Evolutionary conservation across 2,329 filamentous ascomycete genomes (phyloP).

Genomic region (Venturia pyrina): DNA sequence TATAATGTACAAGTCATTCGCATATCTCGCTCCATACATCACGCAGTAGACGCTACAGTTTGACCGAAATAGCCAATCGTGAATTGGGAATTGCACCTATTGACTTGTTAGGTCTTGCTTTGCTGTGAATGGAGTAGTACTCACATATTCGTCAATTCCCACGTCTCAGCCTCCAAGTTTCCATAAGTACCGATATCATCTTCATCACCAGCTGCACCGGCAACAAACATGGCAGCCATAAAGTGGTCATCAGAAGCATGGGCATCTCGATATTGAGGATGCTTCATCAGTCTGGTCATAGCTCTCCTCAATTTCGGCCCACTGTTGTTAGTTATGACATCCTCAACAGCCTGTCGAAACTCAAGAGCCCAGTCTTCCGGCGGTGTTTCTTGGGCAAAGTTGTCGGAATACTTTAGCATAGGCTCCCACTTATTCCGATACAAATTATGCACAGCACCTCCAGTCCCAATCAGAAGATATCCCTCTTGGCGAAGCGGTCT

Average conservation of each 20-base stretch:
- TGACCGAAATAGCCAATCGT: slow-evolving; percentile 36
- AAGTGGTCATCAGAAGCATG: slow-evolving; percentile 64
- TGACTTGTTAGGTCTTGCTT: neutral
- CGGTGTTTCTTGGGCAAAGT: slow-evolving; percentile 49
- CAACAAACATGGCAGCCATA: slow-evolving; percentile 55
- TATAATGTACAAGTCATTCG: neutral
- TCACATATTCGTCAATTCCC: slow-evolving; percentile 56
- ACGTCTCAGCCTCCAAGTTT: slow-evolving; percentile 48
- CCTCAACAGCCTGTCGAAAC: slow-evolving; percentile 55
- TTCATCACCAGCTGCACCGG: slow-evolving; percentile 42
- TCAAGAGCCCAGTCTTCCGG: slow-evolving; percentile 53
- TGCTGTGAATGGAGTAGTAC: neutral
- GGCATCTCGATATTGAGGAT: slow-evolving; percentile 54
- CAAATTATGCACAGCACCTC: slow-evolving; percentile 60
- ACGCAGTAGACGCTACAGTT: neutral
- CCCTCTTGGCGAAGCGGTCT: slow-evolving; percentile 44
- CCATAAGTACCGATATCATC: slow-evolving; percentile 26
- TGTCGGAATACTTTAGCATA: slow-evolving; percentile 54
- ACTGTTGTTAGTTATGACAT: slow-evolving; percentile 44
- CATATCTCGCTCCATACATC: neutral
- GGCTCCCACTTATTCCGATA: slow-evolving; percentile 57
- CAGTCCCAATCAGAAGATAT: slow-evolving; percentile 48
- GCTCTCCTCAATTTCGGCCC: slow-evolving; percentile 46
- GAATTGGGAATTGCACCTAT: slow-evolving; percentile 44
- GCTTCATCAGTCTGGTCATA: slow-evolving; percentile 56